Conservation (phyloP, 805 yeast species). For the Zygosaccharomyces rouxii region DNA sequence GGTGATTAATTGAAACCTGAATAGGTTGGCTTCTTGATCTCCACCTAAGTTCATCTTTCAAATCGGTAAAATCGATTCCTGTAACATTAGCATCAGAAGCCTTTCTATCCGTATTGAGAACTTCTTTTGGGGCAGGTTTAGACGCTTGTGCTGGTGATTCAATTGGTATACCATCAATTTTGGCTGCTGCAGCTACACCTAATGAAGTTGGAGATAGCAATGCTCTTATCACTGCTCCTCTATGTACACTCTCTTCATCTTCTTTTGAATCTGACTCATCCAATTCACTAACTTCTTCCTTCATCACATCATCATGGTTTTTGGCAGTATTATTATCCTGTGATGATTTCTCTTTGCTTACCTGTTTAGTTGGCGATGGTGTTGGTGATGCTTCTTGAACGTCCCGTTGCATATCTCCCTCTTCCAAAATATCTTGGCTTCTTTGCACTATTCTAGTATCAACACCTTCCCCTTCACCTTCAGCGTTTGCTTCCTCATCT, state of each 20-base stretch:
- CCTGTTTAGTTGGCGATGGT: not conserved
- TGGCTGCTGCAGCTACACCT: constrained; percentile 31
- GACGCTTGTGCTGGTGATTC: not conserved
- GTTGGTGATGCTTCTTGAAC: not conserved
- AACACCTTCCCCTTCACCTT: not conserved
- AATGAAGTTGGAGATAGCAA: constrained; percentile 29
- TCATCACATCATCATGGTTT: not conserved
- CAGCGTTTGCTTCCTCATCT: constrained; percentile 4
- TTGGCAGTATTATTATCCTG: constrained; percentile 1
- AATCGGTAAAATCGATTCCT: constrained; percentile 4
- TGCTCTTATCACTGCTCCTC: constrained; percentile 20
- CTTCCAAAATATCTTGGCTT: not conserved
- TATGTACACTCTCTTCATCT: constrained; percentile 6
- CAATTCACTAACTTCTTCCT: constrained; percentile 3
- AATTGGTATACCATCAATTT: constrained; percentile 16
- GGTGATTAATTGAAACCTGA: constrained; percentile 29
- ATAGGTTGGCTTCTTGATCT: constrained; percentile 20
- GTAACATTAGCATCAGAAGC: not conserved
- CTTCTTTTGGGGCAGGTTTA: not conserved
- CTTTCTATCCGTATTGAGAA: not conserved
- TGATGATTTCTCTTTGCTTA: not conserved
- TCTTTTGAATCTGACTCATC: constrained; percentile 3
- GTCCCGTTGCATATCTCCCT: not conserved
- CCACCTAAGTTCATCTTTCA: constrained; percentile 18
- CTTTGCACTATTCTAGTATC: not conserved